Evolutionary conservation across 345 rosid genomes (phyloP), one percentile per base, ranked within the genome.

Genomic region (Pugionium dolabratum): DNA sequence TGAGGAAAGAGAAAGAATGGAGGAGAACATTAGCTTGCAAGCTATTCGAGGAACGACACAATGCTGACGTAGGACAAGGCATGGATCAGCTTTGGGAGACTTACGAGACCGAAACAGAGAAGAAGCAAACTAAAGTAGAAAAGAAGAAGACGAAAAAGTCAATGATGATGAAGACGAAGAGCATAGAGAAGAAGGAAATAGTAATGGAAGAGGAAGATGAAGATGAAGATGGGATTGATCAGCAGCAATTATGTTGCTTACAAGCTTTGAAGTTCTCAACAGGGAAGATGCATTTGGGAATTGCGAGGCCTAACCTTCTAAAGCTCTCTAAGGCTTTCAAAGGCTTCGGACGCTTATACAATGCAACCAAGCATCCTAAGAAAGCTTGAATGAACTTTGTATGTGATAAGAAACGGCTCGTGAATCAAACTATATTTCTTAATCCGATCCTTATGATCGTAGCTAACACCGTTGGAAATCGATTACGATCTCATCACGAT

Each of bases 31-130:
- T 94, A 56, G 97, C 99, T 1, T 83, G 99, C 80, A 94, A 94
- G 79, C 84, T 90, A 3, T 90, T 86, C 28, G 96, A 94, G 58
- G 99, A 94, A 80, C 79, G 97, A 66, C 90, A 83, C 75, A 83
- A 77, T 55, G 59, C 62, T 36, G 78, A 62, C 28, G 75, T 58
- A 7, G 71, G 67, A 46, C 88, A 90, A 75, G 95, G 89, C 7
- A 94, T 94, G 99, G 99, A 94, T 52, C 71, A 79, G 79, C 83
- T 94, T 29, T 94, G 99, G 99, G 97, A 94, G 78, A 74, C 95
- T 10, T 84, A 86, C 42, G 99, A 88, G 85, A 73, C 82, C 1
- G 81, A 80, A 25, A 65, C 85, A 25, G 69, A 62, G 32, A 47
- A 43, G 52, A 75, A 57, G 3, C 61, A 46, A 6, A 59, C 11